A percentile compares a stretch with the other conserved stretches of the same genome.
Conservation (phyloP, 176 grass and related monocot species). For the Carex littledalei region DNA sequence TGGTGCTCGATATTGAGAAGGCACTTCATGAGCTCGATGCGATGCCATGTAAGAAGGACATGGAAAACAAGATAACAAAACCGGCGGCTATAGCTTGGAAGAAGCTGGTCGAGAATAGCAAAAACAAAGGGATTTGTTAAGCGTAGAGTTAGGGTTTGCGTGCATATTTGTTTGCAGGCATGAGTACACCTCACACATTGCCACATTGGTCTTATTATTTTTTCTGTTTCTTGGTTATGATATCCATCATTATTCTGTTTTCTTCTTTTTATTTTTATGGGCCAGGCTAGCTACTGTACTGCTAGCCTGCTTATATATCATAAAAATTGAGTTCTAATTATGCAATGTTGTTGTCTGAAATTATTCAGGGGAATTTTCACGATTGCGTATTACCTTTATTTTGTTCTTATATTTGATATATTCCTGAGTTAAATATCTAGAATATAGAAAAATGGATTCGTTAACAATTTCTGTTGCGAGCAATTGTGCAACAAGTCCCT, state of each 20-base stretch:
- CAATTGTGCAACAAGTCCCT: background rate
- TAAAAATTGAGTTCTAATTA: background rate
- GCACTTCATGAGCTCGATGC: constrained; percentile 67
- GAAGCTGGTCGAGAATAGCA: constrained; percentile 43
- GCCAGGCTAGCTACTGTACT: background rate
- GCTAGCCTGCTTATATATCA: background rate
- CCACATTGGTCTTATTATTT: background rate
- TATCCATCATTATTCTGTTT: background rate
- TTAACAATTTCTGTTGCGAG: background rate
- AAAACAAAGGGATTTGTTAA: constrained; percentile 63
- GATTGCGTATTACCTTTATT: background rate
- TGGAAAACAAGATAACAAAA: constrained; percentile 20
- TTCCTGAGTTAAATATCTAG: background rate
- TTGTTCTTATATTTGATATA: background rate
- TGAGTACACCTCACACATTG: background rate
- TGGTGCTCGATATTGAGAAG: constrained; percentile 68
- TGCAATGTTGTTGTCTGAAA: background rate
- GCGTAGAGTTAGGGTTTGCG: background rate
- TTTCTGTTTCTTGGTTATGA: background rate
- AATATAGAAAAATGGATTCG: background rate
- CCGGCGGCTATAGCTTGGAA: constrained; percentile 50
- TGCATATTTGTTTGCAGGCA: background rate
- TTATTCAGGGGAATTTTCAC: background rate
- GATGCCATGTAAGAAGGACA: constrained; percentile 28
- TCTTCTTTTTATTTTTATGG: background rate